Evolutionary conservation across 306 rosid genomes (phyloP).

Genomic region (Cucurbita moschata): DNA sequence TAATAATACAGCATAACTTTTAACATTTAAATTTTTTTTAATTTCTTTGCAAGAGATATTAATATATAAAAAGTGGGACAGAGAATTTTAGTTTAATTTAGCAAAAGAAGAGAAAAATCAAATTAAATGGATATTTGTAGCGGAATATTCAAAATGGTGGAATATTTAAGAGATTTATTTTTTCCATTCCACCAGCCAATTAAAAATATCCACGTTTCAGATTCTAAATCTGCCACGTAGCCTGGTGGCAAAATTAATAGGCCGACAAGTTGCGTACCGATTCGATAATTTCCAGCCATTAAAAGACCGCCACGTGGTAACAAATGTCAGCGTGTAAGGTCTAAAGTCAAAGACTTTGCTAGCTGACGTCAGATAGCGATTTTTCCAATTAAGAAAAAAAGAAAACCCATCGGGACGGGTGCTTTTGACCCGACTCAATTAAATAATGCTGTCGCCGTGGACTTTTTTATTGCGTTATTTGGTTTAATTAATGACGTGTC

Average conservation of each 20-base stretch:
- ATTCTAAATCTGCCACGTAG: background rate
- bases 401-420: background rate
- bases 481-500: background rate
- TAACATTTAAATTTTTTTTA: too few species aligned
- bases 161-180: background rate
- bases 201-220: background rate
- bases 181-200: background rate
- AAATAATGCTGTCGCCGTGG: background rate
- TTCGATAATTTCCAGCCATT: background rate
- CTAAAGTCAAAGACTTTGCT: background rate
- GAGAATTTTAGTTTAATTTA: too few species aligned
- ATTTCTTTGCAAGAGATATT: too few species aligned
- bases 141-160: background rate
- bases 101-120: too few species aligned
- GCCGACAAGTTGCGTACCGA: background rate
- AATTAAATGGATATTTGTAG: too few species aligned
- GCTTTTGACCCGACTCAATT: background rate
- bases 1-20: too few species aligned
- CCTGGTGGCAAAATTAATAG: background rate
- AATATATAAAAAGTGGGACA: too few species aligned
- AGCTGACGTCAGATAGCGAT: background rate
- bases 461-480: too few species aligned
- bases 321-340: background rate
- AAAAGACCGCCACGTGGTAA: background rate
- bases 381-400: background rate